These are phyloP conservation scores for Clonostachys chloroleuca DNA, from an alignment of 2,329 filamentous ascomycete genomes.

Conservation along the genomic window DNA sequence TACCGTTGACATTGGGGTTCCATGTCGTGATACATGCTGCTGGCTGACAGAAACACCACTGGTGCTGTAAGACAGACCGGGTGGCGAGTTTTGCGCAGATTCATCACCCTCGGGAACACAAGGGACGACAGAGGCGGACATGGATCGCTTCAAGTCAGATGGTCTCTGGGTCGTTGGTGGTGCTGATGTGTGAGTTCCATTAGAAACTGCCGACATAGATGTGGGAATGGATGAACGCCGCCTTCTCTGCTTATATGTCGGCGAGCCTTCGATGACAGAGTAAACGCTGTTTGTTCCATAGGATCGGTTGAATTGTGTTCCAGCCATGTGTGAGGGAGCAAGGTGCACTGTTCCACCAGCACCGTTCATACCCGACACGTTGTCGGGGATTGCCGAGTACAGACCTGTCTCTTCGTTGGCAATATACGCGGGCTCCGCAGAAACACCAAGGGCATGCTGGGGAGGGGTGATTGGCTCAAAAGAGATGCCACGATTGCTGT, in stretches of 20 bases:
- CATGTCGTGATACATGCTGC: conserved; percentile 82
- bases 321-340: conserved; percentile 78
- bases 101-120: conserved; percentile 72
- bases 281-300: conserved; percentile 78
- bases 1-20: conserved; percentile 81
- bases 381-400: conserved; percentile 91
- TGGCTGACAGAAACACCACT: conserved; percentile 61
- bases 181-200: conserved; percentile 60
- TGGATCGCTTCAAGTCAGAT: conserved; percentile 85
- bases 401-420: conserved; percentile 96
- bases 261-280: conserved; percentile 94
- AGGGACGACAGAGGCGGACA: conserved; percentile 82
- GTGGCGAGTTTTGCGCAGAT: conserved; percentile 72
- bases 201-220: conserved; percentile 64
- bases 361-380: conserved; percentile 65
- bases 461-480: conserved; percentile 97
- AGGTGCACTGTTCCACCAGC: conserved; percentile 90
- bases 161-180: conserved; percentile 65
- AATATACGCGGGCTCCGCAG: conserved; percentile 91
- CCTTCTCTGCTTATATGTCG: conserved; percentile 96
- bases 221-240: conserved; percentile 90
- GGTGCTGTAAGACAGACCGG: conserved; percentile 69
- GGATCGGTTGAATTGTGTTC: conserved; percentile 72
- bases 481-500: conserved; percentile 91
- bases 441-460: conserved; percentile 78